These are phyloP conservation scores for Teunomyces barrocoloradensis DNA, from an alignment of 805 yeast species.

Conservation along the genomic window DNA sequence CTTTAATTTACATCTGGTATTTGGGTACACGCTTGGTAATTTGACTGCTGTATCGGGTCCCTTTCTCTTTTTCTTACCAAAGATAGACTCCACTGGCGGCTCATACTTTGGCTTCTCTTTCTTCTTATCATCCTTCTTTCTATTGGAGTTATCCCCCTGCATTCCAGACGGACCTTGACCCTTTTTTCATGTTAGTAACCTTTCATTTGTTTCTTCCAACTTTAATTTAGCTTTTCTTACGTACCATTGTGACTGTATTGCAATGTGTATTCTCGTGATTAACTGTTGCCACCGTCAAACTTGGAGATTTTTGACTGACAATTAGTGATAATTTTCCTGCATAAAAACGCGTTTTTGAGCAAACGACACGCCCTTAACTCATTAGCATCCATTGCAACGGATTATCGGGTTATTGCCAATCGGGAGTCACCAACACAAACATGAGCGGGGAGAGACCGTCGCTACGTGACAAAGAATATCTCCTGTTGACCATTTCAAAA, in stretches of 20 bases:
- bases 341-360: not conserved
- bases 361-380: slow-evolving; percentile 7
- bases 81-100: slow-evolving; percentile 94
- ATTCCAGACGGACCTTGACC: slow-evolving; percentile 58
- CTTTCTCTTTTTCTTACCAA: slow-evolving; percentile 89
- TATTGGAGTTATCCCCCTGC: slow-evolving; percentile 46
- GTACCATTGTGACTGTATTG: slow-evolving; percentile 9
- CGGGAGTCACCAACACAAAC: not conserved
- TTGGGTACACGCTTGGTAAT: slow-evolving; percentile 85
- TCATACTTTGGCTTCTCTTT: slow-evolving; percentile 95
- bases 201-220: not conserved
- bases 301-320: not conserved
- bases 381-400: too few relatives aligned
- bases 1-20: slow-evolving; percentile 89
- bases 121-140: slow-evolving; percentile 58
- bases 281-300: slow-evolving; percentile 2
- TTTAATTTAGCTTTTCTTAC: slow-evolving; percentile 2
- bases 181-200: slow-evolving; percentile 20
- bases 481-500: slow-evolving; percentile 2
- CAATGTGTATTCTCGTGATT: slow-evolving; percentile 2
- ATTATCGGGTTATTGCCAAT: too few relatives aligned
- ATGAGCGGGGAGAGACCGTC: slow-evolving; percentile 4
- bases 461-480: slow-evolving; percentile 3
- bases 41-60: slow-evolving; percentile 85
- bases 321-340: not conserved